Percentiles rank a stretch among this genome's conserved stretches.
phyloP scores from a whole-genome alignment of 2,329 filamentous ascomycete species.

The Coniochaeta sp. region DNA sequence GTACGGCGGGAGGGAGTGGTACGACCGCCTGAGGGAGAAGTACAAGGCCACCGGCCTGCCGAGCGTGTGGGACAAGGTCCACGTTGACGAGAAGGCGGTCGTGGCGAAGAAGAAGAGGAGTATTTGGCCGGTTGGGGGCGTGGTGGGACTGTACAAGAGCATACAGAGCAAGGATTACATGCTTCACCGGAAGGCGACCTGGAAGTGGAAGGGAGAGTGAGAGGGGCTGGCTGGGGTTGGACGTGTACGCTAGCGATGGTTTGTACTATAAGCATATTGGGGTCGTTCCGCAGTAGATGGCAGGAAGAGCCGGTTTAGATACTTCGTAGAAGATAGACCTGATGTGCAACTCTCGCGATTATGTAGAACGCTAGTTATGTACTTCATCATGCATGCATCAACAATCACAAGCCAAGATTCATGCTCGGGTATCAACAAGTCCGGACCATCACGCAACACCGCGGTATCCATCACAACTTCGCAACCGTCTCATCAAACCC shows the following conservation, averaged over 20 bases:
- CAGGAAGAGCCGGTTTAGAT: no score
- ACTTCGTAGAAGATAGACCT: no score
- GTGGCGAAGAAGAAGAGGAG: conserved; percentile 13
- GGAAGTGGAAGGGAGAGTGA: conserved; percentile 36
- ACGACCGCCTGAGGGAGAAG: conserved; percentile 54
- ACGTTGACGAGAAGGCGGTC: conserved; percentile 30
- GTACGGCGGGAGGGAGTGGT: conserved; percentile 52
- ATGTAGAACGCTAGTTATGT: no score
- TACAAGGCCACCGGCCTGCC: conserved; percentile 58
- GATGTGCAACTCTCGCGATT: no score
- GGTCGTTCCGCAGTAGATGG: no score
- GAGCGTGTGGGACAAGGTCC: conserved; percentile 65
- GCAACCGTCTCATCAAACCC: background rate
- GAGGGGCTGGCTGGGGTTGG: background rate
- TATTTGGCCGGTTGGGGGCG: conserved; percentile 48
- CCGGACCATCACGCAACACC: no score
- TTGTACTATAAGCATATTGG: no score
- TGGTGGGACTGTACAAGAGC: conserved; percentile 53
- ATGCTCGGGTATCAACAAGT: no score
- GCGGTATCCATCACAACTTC: no score
- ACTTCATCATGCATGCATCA: no score
- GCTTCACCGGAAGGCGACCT: conserved; percentile 44
- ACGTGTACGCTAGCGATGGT: no score
- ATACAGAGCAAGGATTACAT: conserved; percentile 51
- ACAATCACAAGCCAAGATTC: no score